Conservation (phyloP, 306 rosid genomes). For the Vigna nakashimae region DNA sequence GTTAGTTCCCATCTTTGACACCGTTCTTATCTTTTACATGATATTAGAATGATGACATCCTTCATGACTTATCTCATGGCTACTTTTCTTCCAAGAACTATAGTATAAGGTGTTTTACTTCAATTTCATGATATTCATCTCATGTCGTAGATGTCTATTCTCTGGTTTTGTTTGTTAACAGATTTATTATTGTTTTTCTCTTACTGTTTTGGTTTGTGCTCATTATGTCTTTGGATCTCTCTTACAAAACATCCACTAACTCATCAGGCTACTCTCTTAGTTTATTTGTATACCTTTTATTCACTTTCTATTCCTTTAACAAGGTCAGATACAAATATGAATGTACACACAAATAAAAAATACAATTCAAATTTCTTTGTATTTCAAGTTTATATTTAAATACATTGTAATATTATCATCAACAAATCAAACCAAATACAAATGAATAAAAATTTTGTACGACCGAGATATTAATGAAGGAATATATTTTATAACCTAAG, state of each 20-base stretch:
- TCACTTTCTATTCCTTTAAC: background rate
- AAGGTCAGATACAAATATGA: background rate
- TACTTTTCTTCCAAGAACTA: background rate
- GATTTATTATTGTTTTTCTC: background rate
- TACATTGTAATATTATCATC: conserved; percentile 28
- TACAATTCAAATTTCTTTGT: background rate
- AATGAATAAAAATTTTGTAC: background rate
- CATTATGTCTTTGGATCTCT: background rate
- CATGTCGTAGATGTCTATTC: background rate
- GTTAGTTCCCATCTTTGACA: too few relatives aligned
- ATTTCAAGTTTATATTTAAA: background rate
- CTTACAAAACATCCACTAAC: background rate
- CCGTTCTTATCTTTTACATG: too few relatives aligned
- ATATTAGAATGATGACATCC: background rate
- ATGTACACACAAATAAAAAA: background rate
- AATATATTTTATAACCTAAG: conserved; percentile 6
- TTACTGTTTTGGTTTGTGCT: too few relatives aligned
- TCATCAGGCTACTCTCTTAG: background rate
- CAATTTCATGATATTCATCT: background rate
- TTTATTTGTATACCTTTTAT: background rate
- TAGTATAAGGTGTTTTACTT: background rate
- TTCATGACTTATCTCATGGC: background rate
- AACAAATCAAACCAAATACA: conserved; percentile 20
- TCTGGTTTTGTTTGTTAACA: background rate
- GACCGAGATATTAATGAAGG: background rate